A percentile compares a stretch with the other conserved stretches of the same genome.
Conservation (phyloP, 2,329 filamentous ascomycete species). For the Cercospora janseana region DNA sequence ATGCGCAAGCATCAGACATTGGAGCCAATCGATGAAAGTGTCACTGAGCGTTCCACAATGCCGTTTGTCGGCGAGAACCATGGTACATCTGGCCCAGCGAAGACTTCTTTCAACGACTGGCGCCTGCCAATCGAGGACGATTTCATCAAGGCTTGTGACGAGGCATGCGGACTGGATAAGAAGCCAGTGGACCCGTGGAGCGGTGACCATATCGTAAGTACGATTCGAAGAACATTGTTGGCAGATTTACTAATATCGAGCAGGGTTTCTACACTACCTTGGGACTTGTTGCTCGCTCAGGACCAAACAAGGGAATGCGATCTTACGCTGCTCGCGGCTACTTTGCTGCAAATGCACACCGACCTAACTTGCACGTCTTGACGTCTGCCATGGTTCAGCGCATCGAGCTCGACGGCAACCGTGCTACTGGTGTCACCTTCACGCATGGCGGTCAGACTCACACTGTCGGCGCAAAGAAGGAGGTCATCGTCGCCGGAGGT, state of each 20-base stretch:
- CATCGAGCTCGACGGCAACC: slow-evolving; percentile 47
- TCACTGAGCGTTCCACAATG: slow-evolving; percentile 32
- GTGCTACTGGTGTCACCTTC: slow-evolving; percentile 46
- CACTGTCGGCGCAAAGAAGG: slow-evolving; percentile 41
- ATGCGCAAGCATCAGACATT: slow-evolving; percentile 42
- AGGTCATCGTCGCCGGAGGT: slow-evolving; percentile 61
- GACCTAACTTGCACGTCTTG: slow-evolving; percentile 37
- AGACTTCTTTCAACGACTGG: slow-evolving; percentile 40
- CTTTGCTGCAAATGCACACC: slow-evolving; percentile 33
- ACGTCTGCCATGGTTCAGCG: slow-evolving; percentile 47
- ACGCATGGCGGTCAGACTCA: slow-evolving; percentile 39
- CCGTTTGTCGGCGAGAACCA: slow-evolving; percentile 39
- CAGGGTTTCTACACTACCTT: slow-evolving; percentile 37
- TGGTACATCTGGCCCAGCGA: slow-evolving; percentile 38
- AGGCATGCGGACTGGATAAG: slow-evolving; percentile 37
- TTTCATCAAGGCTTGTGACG: slow-evolving; percentile 38
- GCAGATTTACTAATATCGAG: background rate
- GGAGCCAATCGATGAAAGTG: slow-evolving; percentile 34
- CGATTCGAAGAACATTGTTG: too few relatives aligned
- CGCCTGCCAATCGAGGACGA: slow-evolving; percentile 39
- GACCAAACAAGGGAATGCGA: slow-evolving; percentile 36
- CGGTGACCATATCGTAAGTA: slow-evolving; percentile 37
- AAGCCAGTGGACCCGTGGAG: slow-evolving; percentile 40
- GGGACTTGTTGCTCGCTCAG: slow-evolving; percentile 29
- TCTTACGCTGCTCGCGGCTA: slow-evolving; percentile 39